These are phyloP conservation scores for Myxozyma neglecta DNA, from an alignment of 805 yeast genomes.

Conservation along the genomic window DNA sequence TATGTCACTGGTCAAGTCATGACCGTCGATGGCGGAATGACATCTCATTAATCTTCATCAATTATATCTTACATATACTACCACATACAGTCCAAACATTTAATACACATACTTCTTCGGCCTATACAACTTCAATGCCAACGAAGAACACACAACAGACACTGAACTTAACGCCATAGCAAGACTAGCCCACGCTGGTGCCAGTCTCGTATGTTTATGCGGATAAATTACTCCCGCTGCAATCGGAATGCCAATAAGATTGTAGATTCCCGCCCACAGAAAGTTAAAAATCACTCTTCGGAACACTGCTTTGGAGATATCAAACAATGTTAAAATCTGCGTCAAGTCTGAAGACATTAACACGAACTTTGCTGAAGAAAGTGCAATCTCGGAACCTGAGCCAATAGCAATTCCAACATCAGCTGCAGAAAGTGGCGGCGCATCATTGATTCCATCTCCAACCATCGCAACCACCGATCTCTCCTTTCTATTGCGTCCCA, in stretches of 20 bases:
- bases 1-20: conserved; percentile 63
- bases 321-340: conserved; percentile 58
- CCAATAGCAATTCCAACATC: conserved; percentile 79
- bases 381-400: conserved; percentile 72
- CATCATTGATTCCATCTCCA: conserved; percentile 83
- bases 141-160: conserved; percentile 80
- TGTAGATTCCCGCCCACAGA: conserved; percentile 83
- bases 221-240: conserved; percentile 93
- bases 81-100: too few species aligned
- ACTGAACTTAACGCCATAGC: conserved; percentile 94
- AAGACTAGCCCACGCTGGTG: conserved; percentile 85
- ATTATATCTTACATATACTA: neutral
- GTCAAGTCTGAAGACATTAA: conserved; percentile 52
- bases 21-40: conserved; percentile 55
- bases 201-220: conserved; percentile 64
- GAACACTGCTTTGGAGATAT: conserved; percentile 70
- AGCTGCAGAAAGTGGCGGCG: conserved; percentile 73
- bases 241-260: conserved; percentile 80
- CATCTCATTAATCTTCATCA: neutral
- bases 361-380: conserved; percentile 72
- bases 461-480: conserved; percentile 65
- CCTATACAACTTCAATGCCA: conserved; percentile 58
- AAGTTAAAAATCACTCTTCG: conserved; percentile 75
- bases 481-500: conserved; percentile 32
- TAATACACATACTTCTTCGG: conserved; percentile 23